These are phyloP conservation scores for Kondoa subrosea DNA, from an alignment of 768 basidiomycete species.

Conservation along the genomic window DNA sequence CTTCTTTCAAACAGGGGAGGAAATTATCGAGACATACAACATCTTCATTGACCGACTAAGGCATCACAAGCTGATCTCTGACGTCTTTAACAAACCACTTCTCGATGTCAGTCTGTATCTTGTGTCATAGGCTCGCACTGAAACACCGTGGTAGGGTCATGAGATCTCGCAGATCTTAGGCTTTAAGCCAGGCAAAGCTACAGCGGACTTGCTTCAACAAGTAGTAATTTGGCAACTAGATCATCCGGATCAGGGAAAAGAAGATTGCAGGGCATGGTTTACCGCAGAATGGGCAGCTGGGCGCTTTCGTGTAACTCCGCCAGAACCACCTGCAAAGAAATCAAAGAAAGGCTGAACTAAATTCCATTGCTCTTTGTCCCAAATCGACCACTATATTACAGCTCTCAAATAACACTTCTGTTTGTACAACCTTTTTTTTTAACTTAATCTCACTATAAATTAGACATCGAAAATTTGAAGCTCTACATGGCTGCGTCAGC, in stretches of 20 bases:
- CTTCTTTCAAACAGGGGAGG: constrained; percentile 30
- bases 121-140: background rate
- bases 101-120: constrained; percentile 49
- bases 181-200: constrained; percentile 52
- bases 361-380: too few relatives aligned
- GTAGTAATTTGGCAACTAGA: constrained; percentile 75
- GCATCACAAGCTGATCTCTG: constrained; percentile 44
- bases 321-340: background rate
- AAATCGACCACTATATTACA: too few relatives aligned
- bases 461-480: background rate
- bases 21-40: constrained; percentile 51
- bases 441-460: too few relatives aligned
- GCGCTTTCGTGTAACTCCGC: constrained; percentile 4
- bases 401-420: too few relatives aligned
- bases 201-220: constrained; percentile 45
- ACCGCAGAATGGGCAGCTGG: constrained; percentile 36
- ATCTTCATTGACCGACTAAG: constrained; percentile 45
- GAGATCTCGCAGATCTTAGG: constrained; percentile 9
- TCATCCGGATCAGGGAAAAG: constrained; percentile 49
- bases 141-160: constrained; percentile 6
- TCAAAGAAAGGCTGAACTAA: background rate
- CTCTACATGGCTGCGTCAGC: background rate
- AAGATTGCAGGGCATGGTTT: constrained; percentile 57
- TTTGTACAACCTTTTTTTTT: too few relatives aligned
- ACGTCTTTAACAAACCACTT: constrained; percentile 53